Evolutionary conservation across 2,329 filamentous ascomycete species (phyloP).

Genomic region (Penicillium sp.): DNA sequence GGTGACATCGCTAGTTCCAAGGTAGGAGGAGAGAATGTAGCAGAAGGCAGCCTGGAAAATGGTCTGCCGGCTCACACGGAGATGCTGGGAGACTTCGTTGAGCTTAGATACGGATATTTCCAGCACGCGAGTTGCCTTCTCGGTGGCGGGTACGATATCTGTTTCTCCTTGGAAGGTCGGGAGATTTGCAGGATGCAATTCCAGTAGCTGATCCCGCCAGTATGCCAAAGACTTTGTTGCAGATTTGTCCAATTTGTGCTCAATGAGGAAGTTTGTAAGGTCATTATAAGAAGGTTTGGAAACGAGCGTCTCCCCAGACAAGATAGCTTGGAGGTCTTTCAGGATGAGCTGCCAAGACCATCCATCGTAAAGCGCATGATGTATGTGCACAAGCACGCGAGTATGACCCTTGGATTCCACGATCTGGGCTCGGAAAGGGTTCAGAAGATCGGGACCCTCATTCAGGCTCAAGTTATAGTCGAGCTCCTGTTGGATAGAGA

Average conservation of each 20-base stretch:
- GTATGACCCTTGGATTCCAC: conserved; percentile 20
- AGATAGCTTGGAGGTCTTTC: conserved; percentile 60
- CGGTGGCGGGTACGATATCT: conserved; percentile 28
- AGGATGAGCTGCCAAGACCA: conserved; percentile 81
- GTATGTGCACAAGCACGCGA: conserved; percentile 57
- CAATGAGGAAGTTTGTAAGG: conserved; percentile 55
- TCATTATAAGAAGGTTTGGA: conserved; percentile 60
- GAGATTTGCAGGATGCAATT: conserved; percentile 54
- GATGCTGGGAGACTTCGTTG: conserved; percentile 37
- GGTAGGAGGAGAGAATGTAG: conserved; percentile 64
- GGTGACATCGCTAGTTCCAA: conserved; percentile 64
- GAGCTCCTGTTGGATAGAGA: conserved; percentile 46
- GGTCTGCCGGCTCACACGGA: conserved; percentile 63
- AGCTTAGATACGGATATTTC: conserved; percentile 37
- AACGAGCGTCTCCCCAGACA: conserved; percentile 37
- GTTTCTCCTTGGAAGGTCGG: conserved; percentile 57
- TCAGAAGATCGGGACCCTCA: conserved; percentile 46
- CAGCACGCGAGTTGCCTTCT: conserved; percentile 32
- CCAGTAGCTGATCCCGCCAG: conserved; percentile 67
- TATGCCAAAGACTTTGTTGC: conserved; percentile 55
- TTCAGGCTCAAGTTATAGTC: conserved; percentile 42
- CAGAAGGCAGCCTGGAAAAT: conserved; percentile 72
- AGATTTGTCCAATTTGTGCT: conserved; percentile 27
- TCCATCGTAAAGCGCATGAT: conserved; percentile 88
- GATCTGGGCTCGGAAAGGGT: conserved; percentile 65